Base-by-base conservation (phyloP, 106 monocot genomes). In the Agapanthus africanus region DNA sequence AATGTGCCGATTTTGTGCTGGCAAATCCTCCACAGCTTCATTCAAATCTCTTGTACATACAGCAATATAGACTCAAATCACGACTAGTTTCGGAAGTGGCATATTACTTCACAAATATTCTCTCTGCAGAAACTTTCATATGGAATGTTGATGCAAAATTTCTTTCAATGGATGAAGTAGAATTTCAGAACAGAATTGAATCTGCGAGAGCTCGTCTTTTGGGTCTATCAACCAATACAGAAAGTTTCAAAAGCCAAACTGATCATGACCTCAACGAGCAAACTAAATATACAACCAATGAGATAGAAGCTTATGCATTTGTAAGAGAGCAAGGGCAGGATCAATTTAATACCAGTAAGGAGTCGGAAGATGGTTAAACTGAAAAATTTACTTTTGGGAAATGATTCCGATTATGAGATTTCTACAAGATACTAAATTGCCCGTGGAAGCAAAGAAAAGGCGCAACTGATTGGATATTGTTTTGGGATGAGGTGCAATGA, bases 41-140 rank as follows among this genome's bases (percentile, higher is more conserved):
- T 67, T 95, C 95, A 63, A 95, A 95, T 42, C 79, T 95, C 14
- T 59, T 88, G 49, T 95, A 91, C 68, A 95, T 95, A 68, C 88
- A 91, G 73, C 56, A 91, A 7, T 95, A 91, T 57, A 85, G 95
- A 54, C 78, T 78, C 40, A 85, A 86, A 54, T 79, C 91, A 47
- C 83, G 84, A n/a, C 52, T 95, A 65, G 88, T 95, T 37, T 83
- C 91, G 65, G 95, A 95, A 79, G 73, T 88, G 23, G 85, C 91
- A 54, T 95, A 95, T 76, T 91, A 74, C 63, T 95, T 95, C 70
- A 95, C 95, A 74, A 91, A 95, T 40, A 88, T 95, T 65, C 78
- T 91, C 31, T 95, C 91, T 39, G 91, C 83, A 21, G 91, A 95
- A 59, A 85, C 91, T 30, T 95, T 95, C 59, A 78, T 91, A 49